Base-by-base conservation (phyloP, 441 rosid species). In the Macaranga tanarius region DNA sequence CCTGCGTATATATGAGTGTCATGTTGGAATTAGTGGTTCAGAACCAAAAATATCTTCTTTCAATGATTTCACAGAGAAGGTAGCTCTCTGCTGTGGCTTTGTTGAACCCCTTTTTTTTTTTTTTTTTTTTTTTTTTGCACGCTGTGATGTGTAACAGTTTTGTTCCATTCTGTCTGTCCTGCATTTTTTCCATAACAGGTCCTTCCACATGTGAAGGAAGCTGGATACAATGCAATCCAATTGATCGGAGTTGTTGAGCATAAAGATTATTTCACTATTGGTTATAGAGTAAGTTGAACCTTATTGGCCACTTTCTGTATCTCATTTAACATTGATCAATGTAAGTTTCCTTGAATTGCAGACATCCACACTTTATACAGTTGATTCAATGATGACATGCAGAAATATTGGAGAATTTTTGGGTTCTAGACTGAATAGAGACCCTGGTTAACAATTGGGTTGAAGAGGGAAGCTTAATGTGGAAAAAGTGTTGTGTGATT, bases 211-310 rank as follows among this genome's bases (percentile, higher is more conserved):
- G 85, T 91, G 75, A 95, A 91, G 79, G 84, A 81, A 82, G 90
- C 96, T 38, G 99, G 97, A 76, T 95, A 92, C 77, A 95, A 91
- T 81, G 99, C 93, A 75, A 86, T 95, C 76, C 97, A 95, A 86
- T 82, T 95, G 79, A 83, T 95, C 80, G 99, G 97, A 72, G 84
- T 90, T 62, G 84, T 88, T 65, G 99, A 95, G 87, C 99, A 95
- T 85, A 95, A 90, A 84, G 99, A 92, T 81, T 95, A 95, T 77
- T 89, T 85, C 76, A 88, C 95, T 66, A 91, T 85, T 77, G 99
- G 99, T 60, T 95, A 95, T 76, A 89, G 91, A 85, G 99, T 95
- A 80, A 85, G 97, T 81, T 67, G 51, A 44, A 74, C 65, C 56
- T 38, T 75, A 8, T 70, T 72, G 62, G 16, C 28, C 40, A 12